These are phyloP conservation scores for Pseudogymnoascus sp. DNA, from an alignment of 2,329 filamentous ascomycete genomes.

Conservation along the genomic window DNA sequence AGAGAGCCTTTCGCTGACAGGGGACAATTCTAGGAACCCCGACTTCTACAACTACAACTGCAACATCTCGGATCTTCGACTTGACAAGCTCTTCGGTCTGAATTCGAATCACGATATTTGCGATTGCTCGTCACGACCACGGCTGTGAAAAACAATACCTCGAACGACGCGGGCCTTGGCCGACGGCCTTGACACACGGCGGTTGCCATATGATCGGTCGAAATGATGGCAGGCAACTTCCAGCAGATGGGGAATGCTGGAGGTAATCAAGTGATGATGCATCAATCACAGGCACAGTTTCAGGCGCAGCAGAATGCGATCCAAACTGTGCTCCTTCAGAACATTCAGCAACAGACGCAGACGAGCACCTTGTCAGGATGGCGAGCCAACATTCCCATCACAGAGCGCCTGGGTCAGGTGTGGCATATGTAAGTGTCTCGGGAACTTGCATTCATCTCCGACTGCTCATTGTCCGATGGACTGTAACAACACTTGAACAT, in stretches of 20 bases:
- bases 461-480: not conserved
- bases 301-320: slow-evolving; percentile 16
- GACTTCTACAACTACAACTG: slow-evolving; percentile 3
- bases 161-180: slow-evolving; percentile 1
- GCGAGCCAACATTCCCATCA: slow-evolving; percentile 19
- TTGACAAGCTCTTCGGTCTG: not conserved
- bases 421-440: slow-evolving; percentile 25
- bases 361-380: slow-evolving; percentile 21
- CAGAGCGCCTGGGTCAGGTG: slow-evolving; percentile 24
- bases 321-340: slow-evolving; percentile 21
- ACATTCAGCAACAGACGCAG: slow-evolving; percentile 12
- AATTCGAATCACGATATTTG: slow-evolving; percentile 3
- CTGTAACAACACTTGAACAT: not conserved
- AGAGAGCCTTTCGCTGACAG: slow-evolving; percentile 5
- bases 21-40: slow-evolving; percentile 1
- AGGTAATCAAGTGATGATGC: slow-evolving; percentile 19
- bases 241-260: slow-evolving; percentile 24
- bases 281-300: slow-evolving; percentile 2
- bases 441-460: not conserved
- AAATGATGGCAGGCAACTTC: slow-evolving; percentile 27
- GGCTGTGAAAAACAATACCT: slow-evolving; percentile 2
- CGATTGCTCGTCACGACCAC: not conserved
- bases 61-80: not conserved
- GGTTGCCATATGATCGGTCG: slow-evolving; percentile 14
- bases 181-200: not conserved